These are phyloP conservation scores for Xylariaceae sp. DNA, from an alignment of 2,329 filamentous ascomycete species.

Conservation along the genomic window DNA sequence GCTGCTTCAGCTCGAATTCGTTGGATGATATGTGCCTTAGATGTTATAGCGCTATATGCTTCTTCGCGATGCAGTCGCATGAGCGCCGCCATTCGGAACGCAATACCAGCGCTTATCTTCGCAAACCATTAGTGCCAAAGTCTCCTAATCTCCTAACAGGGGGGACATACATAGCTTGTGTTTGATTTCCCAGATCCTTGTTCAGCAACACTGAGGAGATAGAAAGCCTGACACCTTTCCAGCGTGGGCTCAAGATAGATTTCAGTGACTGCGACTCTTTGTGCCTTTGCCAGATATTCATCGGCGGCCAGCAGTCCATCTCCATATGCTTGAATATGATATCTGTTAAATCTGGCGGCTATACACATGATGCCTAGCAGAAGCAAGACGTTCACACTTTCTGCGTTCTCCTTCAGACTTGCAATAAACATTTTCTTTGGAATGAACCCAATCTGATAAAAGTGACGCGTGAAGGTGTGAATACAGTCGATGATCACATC, in stretches of 20 bases:
- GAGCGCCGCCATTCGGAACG: slow-evolving; percentile 52
- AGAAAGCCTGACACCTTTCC: slow-evolving; percentile 56
- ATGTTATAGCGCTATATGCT: slow-evolving; percentile 41
- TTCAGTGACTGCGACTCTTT: slow-evolving; percentile 44
- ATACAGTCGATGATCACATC: slow-evolving; percentile 49
- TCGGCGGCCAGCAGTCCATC: slow-evolving; percentile 49
- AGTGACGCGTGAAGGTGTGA: slow-evolving; percentile 50
- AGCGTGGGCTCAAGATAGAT: slow-evolving; percentile 51
- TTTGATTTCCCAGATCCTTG: slow-evolving; percentile 53
- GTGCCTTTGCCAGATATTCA: slow-evolving; percentile 50
- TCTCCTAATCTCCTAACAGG: neutral
- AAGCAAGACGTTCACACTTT: slow-evolving; percentile 51
- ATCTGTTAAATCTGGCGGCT: slow-evolving; percentile 51
- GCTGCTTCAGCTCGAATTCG: slow-evolving; percentile 53
- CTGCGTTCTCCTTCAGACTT: slow-evolving; percentile 42
- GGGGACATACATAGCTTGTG: slow-evolving; percentile 47
- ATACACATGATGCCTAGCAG: slow-evolving; percentile 53
- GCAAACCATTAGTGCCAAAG: slow-evolving; percentile 16
- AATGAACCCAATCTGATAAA: slow-evolving; percentile 58
- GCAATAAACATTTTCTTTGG: slow-evolving; percentile 49
- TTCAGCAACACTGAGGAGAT: slow-evolving; percentile 55
- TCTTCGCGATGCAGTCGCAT: slow-evolving; percentile 55
- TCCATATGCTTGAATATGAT: slow-evolving; percentile 45
- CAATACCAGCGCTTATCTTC: slow-evolving; percentile 54
- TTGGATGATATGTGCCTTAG: slow-evolving; percentile 40